phyloP scores from a whole-genome alignment of 345 rosid genomes.

The Mangifera indica region DNA sequence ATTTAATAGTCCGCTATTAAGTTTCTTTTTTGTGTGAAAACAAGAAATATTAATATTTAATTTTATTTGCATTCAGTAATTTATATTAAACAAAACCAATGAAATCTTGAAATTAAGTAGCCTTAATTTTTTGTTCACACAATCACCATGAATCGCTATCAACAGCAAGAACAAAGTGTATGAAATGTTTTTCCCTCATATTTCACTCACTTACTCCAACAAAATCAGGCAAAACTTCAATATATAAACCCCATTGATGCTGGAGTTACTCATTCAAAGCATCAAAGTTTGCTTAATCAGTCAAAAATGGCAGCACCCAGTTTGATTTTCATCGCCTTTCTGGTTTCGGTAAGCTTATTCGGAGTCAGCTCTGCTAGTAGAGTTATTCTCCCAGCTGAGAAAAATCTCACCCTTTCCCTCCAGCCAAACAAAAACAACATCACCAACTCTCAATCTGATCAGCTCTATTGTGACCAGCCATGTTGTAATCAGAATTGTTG shows the following conservation, averaged over 20 bases:
- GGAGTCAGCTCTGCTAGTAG: not conserved
- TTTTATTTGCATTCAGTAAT: too few species aligned
- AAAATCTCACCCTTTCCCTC: too few species aligned
- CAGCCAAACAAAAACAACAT: too few species aligned
- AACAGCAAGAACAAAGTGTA: not conserved
- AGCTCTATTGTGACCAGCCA: too few species aligned
- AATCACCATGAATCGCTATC: not conserved
- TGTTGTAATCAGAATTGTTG: too few species aligned
- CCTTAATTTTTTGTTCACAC: not conserved
- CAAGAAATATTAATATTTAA: too few species aligned
- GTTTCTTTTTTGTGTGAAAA: too few species aligned
- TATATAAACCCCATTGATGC: not conserved
- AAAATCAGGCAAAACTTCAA: not conserved
- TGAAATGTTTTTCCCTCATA: not conserved
- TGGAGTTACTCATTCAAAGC: not conserved
- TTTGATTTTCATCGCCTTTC: not conserved
- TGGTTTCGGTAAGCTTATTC: not conserved
- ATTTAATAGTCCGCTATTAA: too few species aligned
- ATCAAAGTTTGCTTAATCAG: not conserved
- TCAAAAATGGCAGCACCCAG: constrained; percentile 2
- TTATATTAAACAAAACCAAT: too few species aligned
- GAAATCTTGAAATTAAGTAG: too few species aligned
- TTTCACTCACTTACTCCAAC: not conserved
- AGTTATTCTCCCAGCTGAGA: not conserved
- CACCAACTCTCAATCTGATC: too few species aligned